Evolutionary conservation across 1,139 yeast genomes (phyloP).

Genomic region (Pichia sp.): DNA sequence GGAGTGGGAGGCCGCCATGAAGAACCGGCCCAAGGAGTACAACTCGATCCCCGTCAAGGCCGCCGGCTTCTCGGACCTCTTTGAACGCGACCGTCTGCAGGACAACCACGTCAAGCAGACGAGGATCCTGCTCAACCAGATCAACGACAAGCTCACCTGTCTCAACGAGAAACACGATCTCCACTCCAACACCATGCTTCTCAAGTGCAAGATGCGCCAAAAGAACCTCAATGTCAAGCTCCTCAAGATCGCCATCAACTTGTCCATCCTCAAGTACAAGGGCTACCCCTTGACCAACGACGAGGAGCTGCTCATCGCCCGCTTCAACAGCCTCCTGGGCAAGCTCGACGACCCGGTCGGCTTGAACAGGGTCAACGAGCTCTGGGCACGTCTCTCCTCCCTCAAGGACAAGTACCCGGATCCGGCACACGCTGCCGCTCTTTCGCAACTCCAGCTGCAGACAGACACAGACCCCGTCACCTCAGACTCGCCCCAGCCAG

Average conservation of each 20-base stretch:
- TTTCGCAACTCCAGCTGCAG: not conserved
- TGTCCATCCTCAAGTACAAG: slow-evolving; percentile 65
- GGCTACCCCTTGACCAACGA: slow-evolving; percentile 84
- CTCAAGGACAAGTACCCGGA: slow-evolving; percentile 47
- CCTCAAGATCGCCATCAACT: slow-evolving; percentile 60
- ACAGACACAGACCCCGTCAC: not conserved
- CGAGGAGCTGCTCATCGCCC: slow-evolving; percentile 76
- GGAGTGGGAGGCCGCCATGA: slow-evolving; percentile 90
- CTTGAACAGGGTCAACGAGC: slow-evolving; percentile 80
- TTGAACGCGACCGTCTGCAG: slow-evolving; percentile 74
- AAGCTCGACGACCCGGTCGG: slow-evolving; percentile 71
- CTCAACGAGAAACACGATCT: slow-evolving; percentile 84
- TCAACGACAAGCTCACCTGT: slow-evolving; percentile 67
- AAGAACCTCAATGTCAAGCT: slow-evolving; percentile 57
- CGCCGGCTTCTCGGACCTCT: slow-evolving; percentile 78
- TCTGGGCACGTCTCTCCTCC: slow-evolving; percentile 86
- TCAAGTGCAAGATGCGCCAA: slow-evolving; percentile 35
- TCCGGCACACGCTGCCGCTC: not conserved
- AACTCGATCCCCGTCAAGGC: slow-evolving; percentile 65
- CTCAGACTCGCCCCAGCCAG: not conserved
- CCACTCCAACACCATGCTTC: slow-evolving; percentile 63
- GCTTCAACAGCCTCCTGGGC: slow-evolving; percentile 59
- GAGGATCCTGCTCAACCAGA: slow-evolving; percentile 69
- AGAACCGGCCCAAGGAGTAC: slow-evolving; percentile 63
- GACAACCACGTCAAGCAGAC: slow-evolving; percentile 82